Base-by-base conservation (phyloP, 1,139 yeast species). In the Blastobotrys arbuscula region DNA sequence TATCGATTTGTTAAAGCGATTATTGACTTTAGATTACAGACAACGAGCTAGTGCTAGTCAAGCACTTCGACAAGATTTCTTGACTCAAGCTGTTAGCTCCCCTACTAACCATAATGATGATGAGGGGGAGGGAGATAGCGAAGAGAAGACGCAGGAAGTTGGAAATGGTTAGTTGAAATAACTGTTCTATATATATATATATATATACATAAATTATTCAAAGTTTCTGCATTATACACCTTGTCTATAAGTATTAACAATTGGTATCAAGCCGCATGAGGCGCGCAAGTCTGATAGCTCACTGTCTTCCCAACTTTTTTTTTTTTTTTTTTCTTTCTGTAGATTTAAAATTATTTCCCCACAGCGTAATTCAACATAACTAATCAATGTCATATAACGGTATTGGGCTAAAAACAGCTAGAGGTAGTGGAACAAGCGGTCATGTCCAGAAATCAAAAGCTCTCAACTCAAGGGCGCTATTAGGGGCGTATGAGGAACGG, bases 391-490 rank as follows among this genome's bases (percentile, higher is more conserved):
- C 85, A 19, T 80, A 79, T 61, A 81, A 81, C 63, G 84, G 86
- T 18, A 74, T 84, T 45, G 89, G 89, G 0, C 69, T 82, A 24
- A 73, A 73, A 42, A 77, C 83, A 0, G 79, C 84, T 0, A 68
- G 87, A 49, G 94, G 94, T 0, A 72, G 84, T 0, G 87, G 87
- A 0, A 84, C 92, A 1, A 82, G 84, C 39, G 94, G 94, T 0
- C 74, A 76, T 59, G 73, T 84, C 3, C 84, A 82, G 60, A 69
- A 73, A 49, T 83, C 75, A 54, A 54, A 70, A 6, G 68, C 78
- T 0, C 58, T 59, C 55, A 39, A 61, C 21, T 72, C 69, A n/a
- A 66, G 65, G 37, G 70, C 61, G 54, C 56, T 42, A 6, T 63
- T 66, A 2, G 73, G 70, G 15, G 67, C 65, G 37, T 72, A 62